Evolutionary conservation across 306 rosid species (phyloP), one percentile per base, ranked within the genome.

Genomic region (Ceratonia siliqua): DNA sequence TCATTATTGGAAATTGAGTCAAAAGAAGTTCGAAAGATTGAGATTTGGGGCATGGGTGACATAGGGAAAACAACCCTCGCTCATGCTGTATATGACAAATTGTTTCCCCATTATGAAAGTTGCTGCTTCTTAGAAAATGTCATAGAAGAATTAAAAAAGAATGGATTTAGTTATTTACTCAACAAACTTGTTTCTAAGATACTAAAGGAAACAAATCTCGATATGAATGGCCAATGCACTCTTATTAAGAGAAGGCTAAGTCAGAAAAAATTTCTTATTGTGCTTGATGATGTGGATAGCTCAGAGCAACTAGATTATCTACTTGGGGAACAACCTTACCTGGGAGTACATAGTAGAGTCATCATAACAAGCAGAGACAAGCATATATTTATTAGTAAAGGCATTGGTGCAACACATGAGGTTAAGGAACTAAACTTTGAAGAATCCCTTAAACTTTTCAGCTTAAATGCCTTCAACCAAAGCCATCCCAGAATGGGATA

Each of bases 381-480:
- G 7, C 82, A 77, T 8, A 28, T 66, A 3, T 33, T 75, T 68
- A 53, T 2, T 17, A 14, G 64, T 15, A 38, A 20, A 42, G 43
- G 10, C 35, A 72, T 66, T 21, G 2, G 43, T 75, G 49, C 18
- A 32, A 55, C 66, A 22, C 49, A 72, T 52, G 76, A 61, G 67
- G 45, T 79, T 2, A 63, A 53, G 59, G 35, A 38, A 28, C 59
- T 85, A 70, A 68, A 61, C 25, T 14, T 46, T 5, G 5, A 52
- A 4, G 42, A 82, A 56, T 78, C 86, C 10, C 84, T 75, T 48
- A 12, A 79, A 5, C 86, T 85, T 36, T 82, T 85, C 7, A 45
- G 54, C 8, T 28, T 30, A 36, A 72, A 67, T 42, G 82, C 75
- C 24, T 85, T 85, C 64, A 18, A 32, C n/a, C 48, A 38, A 36